A percentile compares a stretch with the other conserved stretches of the same genome.
These are phyloP conservation scores for Cercospora sp. DNA, from an alignment of 2,329 filamentous ascomycete species.

Conservation along the genomic window DNA sequence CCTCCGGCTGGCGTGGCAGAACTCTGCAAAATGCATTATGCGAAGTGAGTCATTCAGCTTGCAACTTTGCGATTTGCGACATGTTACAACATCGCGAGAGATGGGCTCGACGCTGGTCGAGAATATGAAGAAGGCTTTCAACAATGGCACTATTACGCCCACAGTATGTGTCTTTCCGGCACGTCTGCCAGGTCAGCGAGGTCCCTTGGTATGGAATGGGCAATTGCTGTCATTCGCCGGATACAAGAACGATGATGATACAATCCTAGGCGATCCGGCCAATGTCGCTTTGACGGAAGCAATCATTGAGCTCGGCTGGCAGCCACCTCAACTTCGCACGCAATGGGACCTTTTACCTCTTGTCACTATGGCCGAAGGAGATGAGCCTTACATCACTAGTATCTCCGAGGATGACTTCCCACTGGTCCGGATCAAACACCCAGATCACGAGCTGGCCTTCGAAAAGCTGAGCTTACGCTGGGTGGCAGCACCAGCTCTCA, in stretches of 20 bases:
- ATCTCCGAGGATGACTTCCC: constrained; percentile 13
- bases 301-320: constrained; percentile 16
- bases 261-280: constrained; percentile 14
- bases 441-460: constrained; percentile 5
- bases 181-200: not conserved
- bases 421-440: constrained; percentile 12
- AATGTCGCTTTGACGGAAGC: constrained; percentile 12
- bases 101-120: constrained; percentile 11
- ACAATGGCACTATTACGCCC: constrained; percentile 11
- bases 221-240: constrained; percentile 16
- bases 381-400: constrained; percentile 1
- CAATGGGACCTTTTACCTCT: constrained; percentile 18
- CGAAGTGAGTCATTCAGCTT: constrained; percentile 14
- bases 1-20: constrained; percentile 15
- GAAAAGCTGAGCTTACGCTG: constrained; percentile 15
- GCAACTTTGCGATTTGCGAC: constrained; percentile 10
- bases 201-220: constrained; percentile 17
- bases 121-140: constrained; percentile 6
- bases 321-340: constrained; percentile 7
- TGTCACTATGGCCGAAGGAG: constrained; percentile 18
- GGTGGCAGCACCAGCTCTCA: constrained; percentile 18
- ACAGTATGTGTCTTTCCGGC: constrained; percentile 18
- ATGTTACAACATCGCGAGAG: constrained; percentile 3
- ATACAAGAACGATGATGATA: constrained; percentile 7
- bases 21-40: constrained; percentile 18